Conservation (phyloP, 495 filamentous ascomycete genomes). For the Echria macrotheca region DNA sequence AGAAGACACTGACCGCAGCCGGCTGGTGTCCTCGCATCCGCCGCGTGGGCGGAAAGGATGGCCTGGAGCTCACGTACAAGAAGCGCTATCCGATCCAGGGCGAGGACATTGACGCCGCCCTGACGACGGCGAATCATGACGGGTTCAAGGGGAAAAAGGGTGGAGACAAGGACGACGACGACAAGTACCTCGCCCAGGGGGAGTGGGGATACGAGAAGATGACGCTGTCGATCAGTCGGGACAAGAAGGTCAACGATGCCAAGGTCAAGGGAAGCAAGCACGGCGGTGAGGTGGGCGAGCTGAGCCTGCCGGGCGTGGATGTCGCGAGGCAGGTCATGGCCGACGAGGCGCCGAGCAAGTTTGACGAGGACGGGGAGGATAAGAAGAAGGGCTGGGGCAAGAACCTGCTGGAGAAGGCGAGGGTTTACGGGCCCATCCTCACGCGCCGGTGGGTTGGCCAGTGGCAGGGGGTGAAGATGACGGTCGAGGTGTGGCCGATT, state of each 20-base stretch:
- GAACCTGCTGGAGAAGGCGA: conserved; percentile 4
- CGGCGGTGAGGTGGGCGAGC: too few relatives aligned
- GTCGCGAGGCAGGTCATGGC: conserved; percentile 20
- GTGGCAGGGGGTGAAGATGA: conserved; percentile 19
- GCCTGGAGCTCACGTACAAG: conserved; percentile 32
- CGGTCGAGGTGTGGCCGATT: conserved; percentile 29
- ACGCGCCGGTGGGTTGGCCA: conserved; percentile 22
- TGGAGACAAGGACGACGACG: too few relatives aligned
- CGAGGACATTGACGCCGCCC: conserved; percentile 19
- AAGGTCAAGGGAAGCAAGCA: conserved; percentile 15
- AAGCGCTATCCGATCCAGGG: conserved; percentile 19
- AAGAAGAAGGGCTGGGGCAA: conserved; percentile 25
- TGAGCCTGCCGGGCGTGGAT: conserved; percentile 16
- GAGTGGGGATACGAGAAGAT: conserved; percentile 26
- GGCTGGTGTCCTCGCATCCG: conserved; percentile 32
- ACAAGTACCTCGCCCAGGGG: conserved; percentile 27
- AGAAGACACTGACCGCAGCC: conserved; percentile 23
- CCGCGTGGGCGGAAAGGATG: conserved; percentile 22
- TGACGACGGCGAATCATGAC: conserved; percentile 17
- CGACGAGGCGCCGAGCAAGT: conserved; percentile 25
- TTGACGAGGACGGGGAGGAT: conserved; percentile 15
- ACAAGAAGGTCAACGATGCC: conserved; percentile 17
- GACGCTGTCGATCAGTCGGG: conserved; percentile 27
- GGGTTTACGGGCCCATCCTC: conserved; percentile 23
- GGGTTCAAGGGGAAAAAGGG: conserved; percentile 26